These are phyloP conservation scores for Fusarium nygamai DNA, from an alignment of 2,329 filamentous ascomycete genomes.

Conservation along the genomic window DNA sequence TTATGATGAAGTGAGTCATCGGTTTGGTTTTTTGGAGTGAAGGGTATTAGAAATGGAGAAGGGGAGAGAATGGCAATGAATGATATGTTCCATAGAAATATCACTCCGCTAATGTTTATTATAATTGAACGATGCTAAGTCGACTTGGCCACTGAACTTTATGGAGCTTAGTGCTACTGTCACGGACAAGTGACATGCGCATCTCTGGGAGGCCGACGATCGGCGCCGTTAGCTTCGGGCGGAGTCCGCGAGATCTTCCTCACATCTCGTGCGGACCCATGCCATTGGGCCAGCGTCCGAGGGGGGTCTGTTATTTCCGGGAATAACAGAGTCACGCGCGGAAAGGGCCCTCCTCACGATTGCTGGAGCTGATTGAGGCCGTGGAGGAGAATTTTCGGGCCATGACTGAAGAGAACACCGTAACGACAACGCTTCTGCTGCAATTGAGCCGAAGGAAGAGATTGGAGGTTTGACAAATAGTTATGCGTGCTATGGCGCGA, in stretches of 20 bases:
- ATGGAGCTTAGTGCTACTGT: background rate
- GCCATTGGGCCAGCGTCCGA: background rate
- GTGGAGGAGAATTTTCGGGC: background rate
- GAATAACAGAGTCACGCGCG: background rate
- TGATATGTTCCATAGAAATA: background rate
- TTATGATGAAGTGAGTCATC: too few relatives aligned
- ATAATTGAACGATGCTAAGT: background rate
- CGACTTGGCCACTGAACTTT: background rate
- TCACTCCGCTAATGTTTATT: background rate
- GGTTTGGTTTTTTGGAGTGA: fast-evolving
- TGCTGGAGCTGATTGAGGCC: background rate
- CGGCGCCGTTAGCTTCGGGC: background rate
- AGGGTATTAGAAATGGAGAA: fast-evolving
- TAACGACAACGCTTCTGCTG: background rate
- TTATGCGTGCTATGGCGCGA: too few relatives aligned
- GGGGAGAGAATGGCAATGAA: fast-evolving
- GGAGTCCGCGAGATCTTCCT: background rate
- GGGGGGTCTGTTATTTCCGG: background rate
- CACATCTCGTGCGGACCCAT: background rate
- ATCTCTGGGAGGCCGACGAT: background rate
- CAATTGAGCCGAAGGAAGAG: background rate
- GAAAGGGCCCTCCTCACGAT: background rate
- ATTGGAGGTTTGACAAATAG: background rate
- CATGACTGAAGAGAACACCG: background rate
- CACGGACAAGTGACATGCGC: too few relatives aligned